Base-by-base conservation (phyloP, 768 basidiomycete genomes). In the Lentinula raphanica region DNA sequence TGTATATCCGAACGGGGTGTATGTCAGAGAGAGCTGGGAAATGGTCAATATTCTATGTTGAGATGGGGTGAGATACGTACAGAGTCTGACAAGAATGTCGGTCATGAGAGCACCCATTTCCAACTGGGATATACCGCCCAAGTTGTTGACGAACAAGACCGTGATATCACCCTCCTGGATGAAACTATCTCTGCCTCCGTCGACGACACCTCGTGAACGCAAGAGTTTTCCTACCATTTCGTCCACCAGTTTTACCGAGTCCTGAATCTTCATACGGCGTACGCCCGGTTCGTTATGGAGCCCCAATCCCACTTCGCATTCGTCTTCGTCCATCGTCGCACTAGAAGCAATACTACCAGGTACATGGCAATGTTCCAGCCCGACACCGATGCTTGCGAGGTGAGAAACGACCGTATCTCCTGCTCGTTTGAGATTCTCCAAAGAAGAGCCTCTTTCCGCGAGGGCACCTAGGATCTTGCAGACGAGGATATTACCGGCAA, bases 391-490 rank as follows among this genome's bases (percentile, higher is more conserved):
- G 56, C 74, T 73, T 3, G 66, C 64, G 9, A 75, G 57, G 54
- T 69, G 68, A 15, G 60, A 56, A 21, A 72, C 74, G 3, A 71
- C 70, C 3, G 67, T 68, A 59, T 69, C 72, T 12, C 76, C 77
- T 17, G 72, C 65, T 31, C 54, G 55, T 54, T 71, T 74, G 17
- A 77, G 66, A 9, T 65, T 60, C 5, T 66, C 63, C 29, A 82
- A 66, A 0, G 60, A 42, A 32, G 68, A 72, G 1, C 77, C 76
- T n/a, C 63, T 59, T 58, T 77, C 76, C 1, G 80, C 75, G 8
- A 77, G 71, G 1, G 78, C 79, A 3, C 82, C 82, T 17, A 85
- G 71, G 46, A 85, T 71, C 67, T 85, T 84, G 70, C 82, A 84
- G 1, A 81, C 79, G 45, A 80, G 66, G 19, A 79, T 76, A 45